Percentiles rank a stretch among this genome's conserved stretches.
phyloP scores from a whole-genome alignment of 2,329 filamentous ascomycete genomes.

The Coniochaeta hoffmannii region DNA sequence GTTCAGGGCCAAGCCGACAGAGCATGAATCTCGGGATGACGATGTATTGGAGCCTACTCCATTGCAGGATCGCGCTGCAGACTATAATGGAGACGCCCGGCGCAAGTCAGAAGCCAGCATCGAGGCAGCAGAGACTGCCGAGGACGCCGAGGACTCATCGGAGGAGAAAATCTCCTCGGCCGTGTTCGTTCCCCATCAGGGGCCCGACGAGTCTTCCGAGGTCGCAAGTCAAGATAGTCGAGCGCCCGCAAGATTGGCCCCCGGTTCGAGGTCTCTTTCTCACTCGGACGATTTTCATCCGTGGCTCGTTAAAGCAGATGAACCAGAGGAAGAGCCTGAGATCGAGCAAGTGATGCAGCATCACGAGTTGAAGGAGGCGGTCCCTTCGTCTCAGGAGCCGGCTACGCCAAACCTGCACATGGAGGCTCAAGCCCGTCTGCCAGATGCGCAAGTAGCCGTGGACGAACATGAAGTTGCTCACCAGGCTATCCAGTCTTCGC shows the following conservation, averaged over 20 bases:
- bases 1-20: constrained; percentile 1
- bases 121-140: constrained; percentile 29
- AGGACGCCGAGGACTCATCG: constrained; percentile 56
- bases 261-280: constrained; percentile 13
- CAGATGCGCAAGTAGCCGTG: constrained; percentile 12
- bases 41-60: constrained; percentile 3
- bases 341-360: constrained; percentile 2
- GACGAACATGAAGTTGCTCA: constrained; percentile 21
- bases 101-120: constrained; percentile 31
- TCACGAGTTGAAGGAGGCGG: neutral
- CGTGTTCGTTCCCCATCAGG: constrained; percentile 72
- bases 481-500: constrained; percentile 24
- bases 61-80: neutral
- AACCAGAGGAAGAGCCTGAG: constrained; percentile 31
- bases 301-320: constrained; percentile 53
- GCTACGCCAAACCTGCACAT: constrained; percentile 14
- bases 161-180: constrained; percentile 85
- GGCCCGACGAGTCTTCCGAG: constrained; percentile 32
- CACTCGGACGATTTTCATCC: constrained; percentile 33
- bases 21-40: constrained; percentile 2
- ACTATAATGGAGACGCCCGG: constrained; percentile 14
- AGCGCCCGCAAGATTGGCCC: constrained; percentile 8
- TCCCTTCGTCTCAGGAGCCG: neutral
- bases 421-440: constrained; percentile 15
- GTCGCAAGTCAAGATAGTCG: constrained; percentile 8